phyloP scores from a whole-genome alignment of 2,329 filamentous ascomycete species.

The Stemphylium beticola region DNA sequence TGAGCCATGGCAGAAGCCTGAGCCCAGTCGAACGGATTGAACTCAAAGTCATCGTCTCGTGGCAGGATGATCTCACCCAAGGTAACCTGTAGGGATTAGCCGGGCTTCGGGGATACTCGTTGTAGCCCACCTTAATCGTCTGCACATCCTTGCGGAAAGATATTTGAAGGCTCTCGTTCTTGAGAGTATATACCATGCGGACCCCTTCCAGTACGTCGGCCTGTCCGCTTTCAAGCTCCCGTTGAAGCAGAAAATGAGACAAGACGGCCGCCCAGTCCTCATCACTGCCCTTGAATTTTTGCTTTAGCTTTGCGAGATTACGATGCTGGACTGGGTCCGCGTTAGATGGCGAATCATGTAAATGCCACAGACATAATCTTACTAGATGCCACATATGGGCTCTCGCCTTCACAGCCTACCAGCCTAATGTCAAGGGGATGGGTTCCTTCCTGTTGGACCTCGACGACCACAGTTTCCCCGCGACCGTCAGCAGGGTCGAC shows the following conservation, averaged over 20 bases:
- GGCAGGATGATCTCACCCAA: conserved; percentile 69
- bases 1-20: conserved; percentile 62
- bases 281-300: conserved; percentile 45
- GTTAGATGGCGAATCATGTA: conserved; percentile 30
- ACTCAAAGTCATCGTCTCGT: conserved; percentile 62
- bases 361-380: conserved; percentile 48
- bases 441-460: conserved; percentile 60
- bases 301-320: conserved; percentile 39
- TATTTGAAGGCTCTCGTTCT: conserved; percentile 62
- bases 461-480: conserved; percentile 64
- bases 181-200: conserved; percentile 64
- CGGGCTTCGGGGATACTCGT: neutral
- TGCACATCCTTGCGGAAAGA: conserved; percentile 66
- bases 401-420: conserved; percentile 70
- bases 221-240: conserved; percentile 50
- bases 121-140: conserved; percentile 68
- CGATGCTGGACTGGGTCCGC: conserved; percentile 40
- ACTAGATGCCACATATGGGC: conserved; percentile 65
- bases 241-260: conserved; percentile 60
- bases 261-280: conserved; percentile 73
- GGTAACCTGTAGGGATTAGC: conserved; percentile 50
- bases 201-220: conserved; percentile 59
- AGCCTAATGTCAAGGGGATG: conserved; percentile 69
- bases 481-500: conserved; percentile 62
- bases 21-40: conserved; percentile 75